A percentile compares a stretch with the other conserved stretches of the same genome.
Conservation (phyloP, 1,284 basidiomycete species). For the Limonomyces culmigenus region DNA sequence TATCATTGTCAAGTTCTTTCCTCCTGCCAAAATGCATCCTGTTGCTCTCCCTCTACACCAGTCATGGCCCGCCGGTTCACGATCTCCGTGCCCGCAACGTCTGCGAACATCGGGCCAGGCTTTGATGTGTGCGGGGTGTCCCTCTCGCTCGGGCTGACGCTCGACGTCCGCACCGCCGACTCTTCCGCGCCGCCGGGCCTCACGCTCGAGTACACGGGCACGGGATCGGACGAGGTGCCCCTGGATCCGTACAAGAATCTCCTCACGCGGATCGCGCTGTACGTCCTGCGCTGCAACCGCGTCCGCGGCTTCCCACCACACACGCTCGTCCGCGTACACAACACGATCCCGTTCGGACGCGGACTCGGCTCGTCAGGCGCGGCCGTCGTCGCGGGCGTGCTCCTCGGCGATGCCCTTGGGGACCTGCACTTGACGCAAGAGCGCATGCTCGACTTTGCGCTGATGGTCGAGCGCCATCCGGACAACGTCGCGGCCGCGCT, state of each 20-base stretch:
- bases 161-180: conserved; percentile 41
- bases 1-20: no score
- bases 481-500: conserved; percentile 98
- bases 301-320: conserved; percentile 63
- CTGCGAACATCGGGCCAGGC: conserved; percentile 96
- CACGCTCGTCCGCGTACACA: conserved; percentile 64
- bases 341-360: conserved; percentile 95
- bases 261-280: conserved; percentile 93
- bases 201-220: conserved; percentile 66
- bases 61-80: no score
- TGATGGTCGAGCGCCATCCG: conserved; percentile 99
- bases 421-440: conserved; percentile 49
- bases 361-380: conserved; percentile 96
- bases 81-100: conserved; percentile 87
- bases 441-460: conserved; percentile 85
- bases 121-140: conserved; percentile 98
- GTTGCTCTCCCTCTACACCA: no score
- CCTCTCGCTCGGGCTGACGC: conserved; percentile 73
- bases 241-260: conserved; percentile 95
- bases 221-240: conserved; percentile 84
- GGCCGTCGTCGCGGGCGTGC: conserved; percentile 91
- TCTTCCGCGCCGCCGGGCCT: conserved; percentile 29
- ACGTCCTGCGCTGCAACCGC: conserved; percentile 81
- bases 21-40: no score
- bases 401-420: conserved; percentile 79